Base-by-base conservation (phyloP, 148 eudicot genomes). In the Agrostemma githago region DNA sequence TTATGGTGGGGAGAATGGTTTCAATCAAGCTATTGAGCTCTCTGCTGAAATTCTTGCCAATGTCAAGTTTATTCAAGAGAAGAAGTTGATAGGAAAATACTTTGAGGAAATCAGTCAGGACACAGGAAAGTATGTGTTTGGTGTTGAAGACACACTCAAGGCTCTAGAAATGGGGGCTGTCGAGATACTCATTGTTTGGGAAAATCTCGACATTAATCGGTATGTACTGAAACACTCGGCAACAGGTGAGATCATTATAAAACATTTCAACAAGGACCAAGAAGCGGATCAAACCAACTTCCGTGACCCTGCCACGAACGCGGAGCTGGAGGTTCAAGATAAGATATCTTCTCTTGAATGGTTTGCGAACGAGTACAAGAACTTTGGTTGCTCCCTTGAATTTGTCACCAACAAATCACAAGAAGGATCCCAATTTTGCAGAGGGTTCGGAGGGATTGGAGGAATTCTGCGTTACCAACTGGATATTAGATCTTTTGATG, bases 361-460 rank as follows among this genome's bases (percentile, higher is more conserved):
- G 79, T 80, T 80, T 76, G 83, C 83, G 34, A 80, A 80, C 8
- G 83, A 80, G 72, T 80, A 80, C 83, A 80, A 80, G 76, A 80
- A 80, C 41, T 80, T 80, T 67, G 83, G 83, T 21, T 80, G 79
- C 70, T 76, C 83, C 34, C 73, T 80, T 11, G 83, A 80, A 60
- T 80, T 80, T 48, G 83, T 80, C 59, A 80, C 83, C 19, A 76
- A 80, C 64, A 80, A 80, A 76, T 80, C 79, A n/a, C 79, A 80
- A 59, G 82, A 80, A 62, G 83, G 83, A 10, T 80, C 83, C 6
- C 83, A 80, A 46, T 80, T 76, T 72, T 80, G 79, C 79, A 72
- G 83, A 73, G 83, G 83, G 14, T 80, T 80, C 60, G 83, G 83
- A 65, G 79, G 83, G n/a, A 76, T 80, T 8, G 83, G 83, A 15